Conservation (phyloP, 257 asterid species). For the Solanum tacnaense region DNA sequence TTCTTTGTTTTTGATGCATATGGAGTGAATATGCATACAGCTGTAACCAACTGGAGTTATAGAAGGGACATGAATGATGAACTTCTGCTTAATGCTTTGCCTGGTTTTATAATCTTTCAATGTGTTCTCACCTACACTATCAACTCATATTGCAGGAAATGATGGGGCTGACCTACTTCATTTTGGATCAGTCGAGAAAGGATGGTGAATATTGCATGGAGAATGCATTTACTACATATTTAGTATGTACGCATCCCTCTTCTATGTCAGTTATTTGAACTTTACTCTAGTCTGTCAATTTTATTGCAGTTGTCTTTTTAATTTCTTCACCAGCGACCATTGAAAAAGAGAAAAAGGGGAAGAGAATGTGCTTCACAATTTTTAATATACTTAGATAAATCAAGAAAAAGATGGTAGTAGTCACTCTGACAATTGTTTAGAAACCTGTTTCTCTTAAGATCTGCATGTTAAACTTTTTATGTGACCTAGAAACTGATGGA, state of each 20-base stretch:
- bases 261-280: background rate
- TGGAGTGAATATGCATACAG: background rate
- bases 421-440: background rate
- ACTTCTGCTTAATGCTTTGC: background rate
- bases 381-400: background rate
- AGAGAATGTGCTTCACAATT: background rate
- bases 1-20: background rate
- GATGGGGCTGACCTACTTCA: slow-evolving; percentile 86
- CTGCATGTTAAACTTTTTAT: background rate
- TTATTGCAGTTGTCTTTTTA: slow-evolving; percentile 9
- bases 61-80: background rate
- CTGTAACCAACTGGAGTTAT: background rate
- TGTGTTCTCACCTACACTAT: background rate
- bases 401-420: background rate
- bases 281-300: background rate
- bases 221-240: slow-evolving; percentile 76
- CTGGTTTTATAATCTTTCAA: background rate
- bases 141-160: slow-evolving; percentile 57
- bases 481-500: background rate
- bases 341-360: background rate
- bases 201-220: slow-evolving; percentile 99
- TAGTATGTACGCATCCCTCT: slow-evolving; percentile 30
- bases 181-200: slow-evolving; percentile 87
- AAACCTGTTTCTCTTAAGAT: background rate
- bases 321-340: background rate